Evolutionary conservation across 495 filamentous ascomycete genomes (phyloP).

Genomic region (Tirmania nivea): DNA sequence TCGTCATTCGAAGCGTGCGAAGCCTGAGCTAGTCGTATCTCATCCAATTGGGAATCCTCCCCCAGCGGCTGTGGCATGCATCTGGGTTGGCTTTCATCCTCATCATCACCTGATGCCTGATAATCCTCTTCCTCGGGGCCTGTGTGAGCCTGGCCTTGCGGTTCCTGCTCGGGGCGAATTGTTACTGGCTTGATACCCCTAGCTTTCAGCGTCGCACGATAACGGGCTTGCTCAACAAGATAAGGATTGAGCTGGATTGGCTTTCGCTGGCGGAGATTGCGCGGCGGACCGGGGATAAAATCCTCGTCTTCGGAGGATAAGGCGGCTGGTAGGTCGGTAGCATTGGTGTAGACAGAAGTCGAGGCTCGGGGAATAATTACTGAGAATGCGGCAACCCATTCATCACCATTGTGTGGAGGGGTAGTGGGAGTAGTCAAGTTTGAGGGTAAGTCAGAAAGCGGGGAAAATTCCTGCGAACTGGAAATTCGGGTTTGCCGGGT

Average conservation of each 20-base stretch:
- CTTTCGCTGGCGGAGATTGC: conserved; percentile 32
- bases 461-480: background rate
- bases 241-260: conserved; percentile 41
- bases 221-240: conserved; percentile 30
- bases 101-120: conserved; percentile 17
- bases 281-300: conserved; percentile 9
- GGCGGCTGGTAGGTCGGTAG: conserved; percentile 8
- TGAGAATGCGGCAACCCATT: background rate
- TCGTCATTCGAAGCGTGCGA: background rate
- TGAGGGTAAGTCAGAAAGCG: background rate
- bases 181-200: conserved; percentile 29
- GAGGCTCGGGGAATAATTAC: background rate
- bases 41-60: no score
- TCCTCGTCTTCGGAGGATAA: conserved; percentile 19
- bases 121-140: conserved; percentile 24
- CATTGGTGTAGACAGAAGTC: background rate
- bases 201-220: conserved; percentile 27
- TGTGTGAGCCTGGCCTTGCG: conserved; percentile 4
- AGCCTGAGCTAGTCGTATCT: no score
- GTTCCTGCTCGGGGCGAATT: conserved; percentile 19
- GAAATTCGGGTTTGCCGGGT: no score
- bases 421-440: background rate
- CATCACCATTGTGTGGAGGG: background rate
- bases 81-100: conserved; percentile 3
- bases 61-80: background rate